These are phyloP conservation scores for Boechera stricta DNA, from an alignment of 345 rosid genomes.

Conservation along the genomic window DNA sequence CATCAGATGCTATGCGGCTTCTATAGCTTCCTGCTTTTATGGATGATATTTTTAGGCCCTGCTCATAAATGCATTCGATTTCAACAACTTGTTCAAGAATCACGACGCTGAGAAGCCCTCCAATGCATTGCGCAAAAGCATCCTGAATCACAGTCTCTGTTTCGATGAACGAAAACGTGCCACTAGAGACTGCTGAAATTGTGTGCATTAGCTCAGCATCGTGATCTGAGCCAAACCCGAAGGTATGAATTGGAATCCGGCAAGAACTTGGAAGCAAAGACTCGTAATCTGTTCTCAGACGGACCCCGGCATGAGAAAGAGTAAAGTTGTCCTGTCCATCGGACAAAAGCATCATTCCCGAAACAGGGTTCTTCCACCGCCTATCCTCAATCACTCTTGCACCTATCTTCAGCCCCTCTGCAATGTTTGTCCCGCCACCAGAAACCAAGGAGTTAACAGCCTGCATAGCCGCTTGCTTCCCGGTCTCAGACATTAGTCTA, in stretches of 20 bases:
- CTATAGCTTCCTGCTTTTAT: slow-evolving; percentile 84
- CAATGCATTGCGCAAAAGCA: slow-evolving; percentile 98
- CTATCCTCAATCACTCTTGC: slow-evolving; percentile 78
- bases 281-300: slow-evolving; percentile 52
- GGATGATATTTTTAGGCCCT: slow-evolving; percentile 55
- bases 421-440: slow-evolving; percentile 88
- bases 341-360: slow-evolving; percentile 80
- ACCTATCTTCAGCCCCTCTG: slow-evolving; percentile 82
- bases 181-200: slow-evolving; percentile 74
- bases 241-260: slow-evolving; percentile 81
- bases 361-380: slow-evolving; percentile 75
- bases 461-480: slow-evolving; percentile 71
- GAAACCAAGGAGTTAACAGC: slow-evolving; percentile 77
- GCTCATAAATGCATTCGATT: slow-evolving; percentile 58
- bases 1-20: slow-evolving; percentile 54
- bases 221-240: slow-evolving; percentile 92
- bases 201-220: slow-evolving; percentile 91
- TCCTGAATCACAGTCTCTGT: slow-evolving; percentile 84
- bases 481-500: slow-evolving; percentile 70
- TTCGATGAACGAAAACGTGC: slow-evolving; percentile 95
- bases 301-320: slow-evolving; percentile 42
- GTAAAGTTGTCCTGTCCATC: slow-evolving; percentile 89
- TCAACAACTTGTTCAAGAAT: slow-evolving; percentile 67
- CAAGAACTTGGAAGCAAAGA: slow-evolving; percentile 60
- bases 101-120: slow-evolving; percentile 90